Evolutionary conservation across 75 land plant species (phyloP), one percentile per base, ranked within the genome.

Genomic region (Gnetum montanum): DNA sequence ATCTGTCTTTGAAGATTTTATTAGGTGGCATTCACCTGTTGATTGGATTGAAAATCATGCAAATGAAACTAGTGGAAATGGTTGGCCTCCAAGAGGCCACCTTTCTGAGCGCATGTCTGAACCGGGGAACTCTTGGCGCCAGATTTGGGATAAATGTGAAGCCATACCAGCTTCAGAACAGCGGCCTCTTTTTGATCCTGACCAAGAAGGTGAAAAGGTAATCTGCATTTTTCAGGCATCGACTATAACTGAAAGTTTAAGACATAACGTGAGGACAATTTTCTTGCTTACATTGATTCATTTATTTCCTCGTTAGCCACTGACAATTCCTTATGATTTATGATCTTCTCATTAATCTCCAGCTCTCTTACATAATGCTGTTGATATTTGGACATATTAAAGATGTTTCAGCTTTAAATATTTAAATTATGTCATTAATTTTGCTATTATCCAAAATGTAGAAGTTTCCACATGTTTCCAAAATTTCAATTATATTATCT

Each of bases 161-260:
- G 66, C 93, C 34, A 46, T 77, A 59, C 75, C 88, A 35, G 86
- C 67, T 46, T 67, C 72, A 59, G 84, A 83, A 51, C 99, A 95
- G 61, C 90, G 81, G 60, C 93, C 84, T 47, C 79, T 86, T 30
- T 65, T 95, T 60, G 99, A 95, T 77, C 77, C 90, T 38, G 77
- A 74, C 57, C 60, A 77, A 46, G 99, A 95, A 64, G 99, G 88
- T 43, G 99, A 95, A 65, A 95, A 95, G 93, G 99, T 91, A 57
- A 6, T 33, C n/a, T n/a, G n/a, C n/a, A n/a, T n/a, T n/a, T n/a
- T n/a, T n/a, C n/a, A n/a, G n/a, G n/a, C n/a, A 35, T 55, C 22
- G 27, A 43, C 10, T 40, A 15, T 15, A 40, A 40, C 10, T 40
- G 31, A 28, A 10, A 19, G 27, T 7, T 26, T 8, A 8, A 28